These are phyloP conservation scores for Globisporangium radiosum DNA, from an alignment of 352 stramenopile genomes.

Conservation along the genomic window DNA sequence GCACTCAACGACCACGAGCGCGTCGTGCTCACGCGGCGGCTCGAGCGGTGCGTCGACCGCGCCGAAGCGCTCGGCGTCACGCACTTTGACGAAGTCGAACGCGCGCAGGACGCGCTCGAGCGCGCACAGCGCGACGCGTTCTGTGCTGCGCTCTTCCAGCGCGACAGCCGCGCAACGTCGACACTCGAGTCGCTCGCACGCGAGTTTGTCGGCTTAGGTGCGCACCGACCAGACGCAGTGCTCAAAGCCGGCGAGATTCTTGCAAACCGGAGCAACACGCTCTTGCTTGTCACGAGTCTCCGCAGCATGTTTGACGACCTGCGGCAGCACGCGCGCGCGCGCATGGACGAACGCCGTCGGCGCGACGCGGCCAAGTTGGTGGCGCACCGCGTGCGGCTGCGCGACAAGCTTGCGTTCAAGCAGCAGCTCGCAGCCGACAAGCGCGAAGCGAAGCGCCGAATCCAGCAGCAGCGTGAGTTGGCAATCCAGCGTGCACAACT, in stretches of 20 bases:
- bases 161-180: slow-evolving; percentile 39
- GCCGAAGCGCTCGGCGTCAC: slow-evolving; percentile 68
- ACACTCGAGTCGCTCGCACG: slow-evolving; percentile 55
- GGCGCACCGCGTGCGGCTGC: slow-evolving; percentile 55
- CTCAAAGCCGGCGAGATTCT: slow-evolving; percentile 75
- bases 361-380: slow-evolving; percentile 50
- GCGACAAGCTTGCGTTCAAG: slow-evolving; percentile 60
- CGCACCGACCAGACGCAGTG: slow-evolving; percentile 54
- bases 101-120: slow-evolving; percentile 61
- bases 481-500: slow-evolving; percentile 17
- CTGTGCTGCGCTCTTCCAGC: slow-evolving; percentile 47
- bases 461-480: slow-evolving; percentile 42
- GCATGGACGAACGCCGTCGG: slow-evolving; percentile 49
- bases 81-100: slow-evolving; percentile 65
- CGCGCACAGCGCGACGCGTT: slow-evolving; percentile 57
- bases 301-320: slow-evolving; percentile 66
- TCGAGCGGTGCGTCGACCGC: slow-evolving; percentile 57
- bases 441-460: slow-evolving; percentile 43
- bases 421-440: slow-evolving; percentile 61
- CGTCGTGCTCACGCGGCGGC: slow-evolving; percentile 31
- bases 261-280: slow-evolving; percentile 75
- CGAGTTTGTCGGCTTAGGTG: slow-evolving; percentile 61
- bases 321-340: slow-evolving; percentile 8
- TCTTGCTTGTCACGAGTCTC: slow-evolving; percentile 60
- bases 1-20: slow-evolving; percentile 4